phyloP scores from a whole-genome alignment of 2,329 filamentous ascomycete genomes.

The Cadophora sp. region DNA sequence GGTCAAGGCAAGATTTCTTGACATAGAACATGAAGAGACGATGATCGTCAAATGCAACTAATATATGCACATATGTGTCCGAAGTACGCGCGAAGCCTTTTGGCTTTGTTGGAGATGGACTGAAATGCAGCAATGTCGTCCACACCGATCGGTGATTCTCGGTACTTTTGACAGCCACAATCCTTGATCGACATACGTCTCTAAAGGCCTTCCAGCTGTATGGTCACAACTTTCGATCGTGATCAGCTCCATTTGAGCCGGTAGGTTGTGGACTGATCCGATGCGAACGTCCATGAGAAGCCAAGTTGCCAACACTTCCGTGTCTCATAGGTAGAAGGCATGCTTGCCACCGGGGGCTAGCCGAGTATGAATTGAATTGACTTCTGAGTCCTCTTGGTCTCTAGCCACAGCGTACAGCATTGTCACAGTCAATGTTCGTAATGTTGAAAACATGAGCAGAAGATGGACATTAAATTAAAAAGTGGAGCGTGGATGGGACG shows the following conservation, averaged over 20 bases:
- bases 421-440: too few species aligned
- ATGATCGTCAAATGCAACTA: background rate
- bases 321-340: too few species aligned
- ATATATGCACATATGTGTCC: background rate
- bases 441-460: too few species aligned
- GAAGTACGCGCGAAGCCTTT: background rate
- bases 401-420: too few species aligned
- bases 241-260: background rate
- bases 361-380: too few species aligned
- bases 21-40: background rate
- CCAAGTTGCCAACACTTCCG: too few species aligned
- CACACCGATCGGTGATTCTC: slow-evolving; percentile 1
- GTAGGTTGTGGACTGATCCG: background rate
- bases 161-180: background rate
- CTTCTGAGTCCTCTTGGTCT: too few species aligned
- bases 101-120: too few species aligned
- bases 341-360: too few species aligned
- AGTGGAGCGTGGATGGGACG: too few species aligned
- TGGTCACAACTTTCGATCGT: background rate
- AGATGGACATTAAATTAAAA: too few species aligned
- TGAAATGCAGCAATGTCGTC: background rate
- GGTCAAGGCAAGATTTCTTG: background rate
- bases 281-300: too few species aligned
- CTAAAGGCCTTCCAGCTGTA: background rate
- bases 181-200: background rate